Evolutionary conservation across 1,284 basidiomycete species (phyloP), one percentile per base, ranked within the genome.

Genomic region (Microbotryum silenes-acaulis): DNA sequence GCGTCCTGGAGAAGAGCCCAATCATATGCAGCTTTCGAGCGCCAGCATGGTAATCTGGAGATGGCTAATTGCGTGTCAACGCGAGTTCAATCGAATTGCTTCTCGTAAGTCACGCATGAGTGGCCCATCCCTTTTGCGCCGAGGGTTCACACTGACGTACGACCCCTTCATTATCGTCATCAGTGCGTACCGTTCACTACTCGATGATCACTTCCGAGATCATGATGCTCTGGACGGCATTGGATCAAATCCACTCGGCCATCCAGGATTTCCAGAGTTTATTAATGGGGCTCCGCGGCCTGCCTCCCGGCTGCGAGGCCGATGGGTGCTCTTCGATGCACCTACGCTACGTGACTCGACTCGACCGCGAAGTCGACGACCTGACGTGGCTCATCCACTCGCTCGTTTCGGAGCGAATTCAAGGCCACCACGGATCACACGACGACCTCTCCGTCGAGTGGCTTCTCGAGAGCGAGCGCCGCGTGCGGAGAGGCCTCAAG

Each of bases 311-410:
- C 0, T 66, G 65, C 53, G 37, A 27, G 3, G n/a, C 47, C n/a
- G 65, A 66, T 51, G 57, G 57, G 4, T 64, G 62, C 37, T 21
- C 56, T 12, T 56, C 63, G 25, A 49, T 64, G 45, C 64, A 66
- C 23, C 57, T 66, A 4, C 61, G 65, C 10, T 64, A 61, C 54
- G 52, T 61, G 23, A 64, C 65, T 2, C 57, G 64, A 1, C 61
- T 66, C 23, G 61, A 63, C 33, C 57, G 60, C 12, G 61, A 63
- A 8, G 48, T 61, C 21, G 61, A 63, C 46, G 59, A 64, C 54
- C 42, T 61, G 45, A 59, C 63, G 21, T 59, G 54, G 47, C 57
- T 64, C 33, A n/a, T 64, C 3, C 65, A 64, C 29, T 37, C 59
- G 25, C 57, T 65, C 48, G 51, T 65, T 8, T 20, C 42, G 9